Evolutionary conservation across 2,329 filamentous ascomycete genomes (phyloP).

Genomic region (Pseudocercospora vitis): DNA sequence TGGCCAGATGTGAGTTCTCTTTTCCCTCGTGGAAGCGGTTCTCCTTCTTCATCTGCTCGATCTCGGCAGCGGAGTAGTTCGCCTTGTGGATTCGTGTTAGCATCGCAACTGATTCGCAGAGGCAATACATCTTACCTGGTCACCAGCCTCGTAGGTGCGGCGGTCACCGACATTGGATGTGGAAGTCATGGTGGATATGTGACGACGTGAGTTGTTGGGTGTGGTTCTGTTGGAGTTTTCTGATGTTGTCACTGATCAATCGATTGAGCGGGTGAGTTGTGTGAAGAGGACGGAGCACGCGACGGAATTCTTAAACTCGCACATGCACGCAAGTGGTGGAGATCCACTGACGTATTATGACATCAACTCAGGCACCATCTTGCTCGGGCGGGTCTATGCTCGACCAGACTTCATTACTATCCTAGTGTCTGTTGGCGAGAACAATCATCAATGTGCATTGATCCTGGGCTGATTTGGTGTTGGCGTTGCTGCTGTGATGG

Average conservation of each 20-base stretch:
- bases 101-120: too few species aligned
- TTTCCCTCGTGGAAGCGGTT: constrained; percentile 70
- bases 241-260: neutral
- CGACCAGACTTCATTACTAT: neutral
- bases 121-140: constrained; percentile 54
- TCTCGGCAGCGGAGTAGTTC: constrained; percentile 57
- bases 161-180: constrained; percentile 66
- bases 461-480: too few species aligned
- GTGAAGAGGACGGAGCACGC: constrained; percentile 12
- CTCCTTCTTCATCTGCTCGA: constrained; percentile 36
- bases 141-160: constrained; percentile 70
- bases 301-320: constrained; percentile 10
- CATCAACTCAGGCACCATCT: constrained; percentile 2
- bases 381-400: constrained; percentile 3
- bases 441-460: neutral
- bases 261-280: neutral
- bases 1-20: constrained; percentile 64
- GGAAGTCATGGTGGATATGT: constrained; percentile 48
- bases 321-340: neutral
- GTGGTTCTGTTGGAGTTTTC: neutral
- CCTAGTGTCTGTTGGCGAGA: neutral
- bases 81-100: too few species aligned
- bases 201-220: neutral
- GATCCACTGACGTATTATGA: constrained; percentile 5
- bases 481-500: too few species aligned